Base-by-base conservation (phyloP, 768 basidiomycete species). In the Lactarius quietus region DNA sequence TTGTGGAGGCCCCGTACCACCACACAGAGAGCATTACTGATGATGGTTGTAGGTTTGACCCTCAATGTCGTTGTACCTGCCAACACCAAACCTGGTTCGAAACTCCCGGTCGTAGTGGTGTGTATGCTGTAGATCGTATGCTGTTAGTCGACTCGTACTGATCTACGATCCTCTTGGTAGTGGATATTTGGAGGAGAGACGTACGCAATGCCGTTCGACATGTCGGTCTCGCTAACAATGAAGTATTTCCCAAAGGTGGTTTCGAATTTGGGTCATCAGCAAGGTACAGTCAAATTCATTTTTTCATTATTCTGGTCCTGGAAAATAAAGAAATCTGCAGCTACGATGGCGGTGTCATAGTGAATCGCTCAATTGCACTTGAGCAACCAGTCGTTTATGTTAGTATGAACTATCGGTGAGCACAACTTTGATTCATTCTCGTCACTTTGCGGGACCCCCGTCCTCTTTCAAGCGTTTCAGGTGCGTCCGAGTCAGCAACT, bases 331-430 rank as follows among this genome's bases (percentile, higher is more conserved):
- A 45, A 8, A 39, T 43, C 14, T 58, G 18, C 20, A 51, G 55
- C 28, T 41, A 36, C 7, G 48, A 57, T 57, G 66, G 63, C 10
- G n/a, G 52, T 3, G 35, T 60, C 7, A 63, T 73, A 17, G 73
- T 73, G 23, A 28, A 59, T 3, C 55, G 73, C 17, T 73, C 73
- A 3, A 70, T 72, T 17, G 61, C 63, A 0, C 58, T 73, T 1
- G 55, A 62, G 7, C 45, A 70, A 26, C 73, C 73, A 0, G 57
- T 73, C n/a, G 62, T 73, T 23, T 73, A 66, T 31, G 70, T 74
- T n/a, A 70, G 66, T 28, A 62, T 72, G 51, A 74, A 73, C 55
- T 74, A 74, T 53, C 68, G 73, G 61, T 62, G 48, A 15, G 68
- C 51, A n/a, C 9, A 55, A 38, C 23, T 5, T n/a, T 18, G 15